Base-by-base conservation (phyloP, 78 protist species). In the Dictyostelium capitatum region DNA sequence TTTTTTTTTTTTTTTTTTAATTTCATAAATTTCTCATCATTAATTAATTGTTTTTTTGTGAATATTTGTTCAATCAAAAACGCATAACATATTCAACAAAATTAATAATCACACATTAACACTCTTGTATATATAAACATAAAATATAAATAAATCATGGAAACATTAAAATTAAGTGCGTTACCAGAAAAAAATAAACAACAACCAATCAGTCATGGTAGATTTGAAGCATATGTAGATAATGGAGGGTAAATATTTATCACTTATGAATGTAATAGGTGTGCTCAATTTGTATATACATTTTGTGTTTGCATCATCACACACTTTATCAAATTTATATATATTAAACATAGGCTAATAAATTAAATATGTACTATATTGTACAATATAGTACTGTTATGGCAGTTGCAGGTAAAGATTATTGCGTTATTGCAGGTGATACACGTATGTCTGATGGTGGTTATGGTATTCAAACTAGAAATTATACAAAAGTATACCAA, bases 371-470 rank as follows among this genome's bases (percentile, higher is more conserved):
- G n/a, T n/a, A n/a, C n/a, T n/a, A n/a, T 1, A 25, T 15, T n/a
- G 9, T 14, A 14, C 9, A 79, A 50, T 72, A 43, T 65, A 96
- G 99, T 32, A 97, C 99, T 14, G 91, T 87, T 10, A 20, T 98
- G 15, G 99, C 98, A 20, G 79, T 99, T 53, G 97, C 98, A 3
- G 99, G 99, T 41, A 82, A 80, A 4, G 99, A 98, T 95, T 99
- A 93, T 53, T 95, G 95, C 72, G 87, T 99, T 15, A 79, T 99
- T 28, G 99, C 99, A 25, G 99, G 97, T 11, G 99, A 99, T 94
- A 98, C 99, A 17, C 97, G 99, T 50, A 67, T 98, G 91, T 96
- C 98, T 81, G 82, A 69, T 50, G 95, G 96, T 65, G 98, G 98
- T 14, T 99, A 97, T 89, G 80, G 82, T 50, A 99, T 99, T 92